Evolutionary conservation across 345 rosid genomes (phyloP).

Genomic region (Mercurialis annua): DNA sequence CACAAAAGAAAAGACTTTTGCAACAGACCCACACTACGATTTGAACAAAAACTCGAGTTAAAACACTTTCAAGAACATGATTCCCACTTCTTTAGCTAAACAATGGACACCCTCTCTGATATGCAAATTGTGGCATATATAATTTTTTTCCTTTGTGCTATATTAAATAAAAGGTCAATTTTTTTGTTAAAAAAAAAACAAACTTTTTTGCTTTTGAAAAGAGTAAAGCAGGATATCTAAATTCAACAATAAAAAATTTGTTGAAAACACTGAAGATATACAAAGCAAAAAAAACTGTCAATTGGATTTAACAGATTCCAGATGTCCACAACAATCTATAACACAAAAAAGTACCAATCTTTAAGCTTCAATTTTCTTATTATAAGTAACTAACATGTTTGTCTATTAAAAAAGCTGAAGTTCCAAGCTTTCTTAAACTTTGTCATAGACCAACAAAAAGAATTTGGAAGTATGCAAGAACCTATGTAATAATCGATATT

Average conservation of each 20-base stretch:
- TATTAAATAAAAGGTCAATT: not conserved
- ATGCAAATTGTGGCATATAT: too few species aligned
- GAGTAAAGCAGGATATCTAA: slow-evolving; percentile 28
- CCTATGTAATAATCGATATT: not conserved
- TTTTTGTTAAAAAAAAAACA: too few species aligned
- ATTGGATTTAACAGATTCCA: slow-evolving; percentile 17
- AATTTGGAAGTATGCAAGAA: not conserved
- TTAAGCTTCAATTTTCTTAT: slow-evolving; percentile 14
- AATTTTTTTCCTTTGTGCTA: not conserved
- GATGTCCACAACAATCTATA: not conserved
- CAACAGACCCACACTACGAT: not conserved
- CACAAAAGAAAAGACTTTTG: not conserved
- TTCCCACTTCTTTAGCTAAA: not conserved
- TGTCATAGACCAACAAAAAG: not conserved
- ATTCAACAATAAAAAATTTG: slow-evolving; percentile 21
- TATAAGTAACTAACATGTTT: not conserved
- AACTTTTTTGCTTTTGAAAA: slow-evolving; percentile 19
- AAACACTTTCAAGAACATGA: not conserved
- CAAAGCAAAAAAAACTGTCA: slow-evolving; percentile 15
- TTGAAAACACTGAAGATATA: slow-evolving; percentile 27
- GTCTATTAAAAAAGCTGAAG: not conserved
- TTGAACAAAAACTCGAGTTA: not conserved
- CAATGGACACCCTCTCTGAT: not conserved
- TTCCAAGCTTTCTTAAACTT: not conserved
- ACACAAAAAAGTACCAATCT: slow-evolving; percentile 3